Conservation (phyloP, 352 stramenopile species). For the Phytophthora pseudosyringae region DNA sequence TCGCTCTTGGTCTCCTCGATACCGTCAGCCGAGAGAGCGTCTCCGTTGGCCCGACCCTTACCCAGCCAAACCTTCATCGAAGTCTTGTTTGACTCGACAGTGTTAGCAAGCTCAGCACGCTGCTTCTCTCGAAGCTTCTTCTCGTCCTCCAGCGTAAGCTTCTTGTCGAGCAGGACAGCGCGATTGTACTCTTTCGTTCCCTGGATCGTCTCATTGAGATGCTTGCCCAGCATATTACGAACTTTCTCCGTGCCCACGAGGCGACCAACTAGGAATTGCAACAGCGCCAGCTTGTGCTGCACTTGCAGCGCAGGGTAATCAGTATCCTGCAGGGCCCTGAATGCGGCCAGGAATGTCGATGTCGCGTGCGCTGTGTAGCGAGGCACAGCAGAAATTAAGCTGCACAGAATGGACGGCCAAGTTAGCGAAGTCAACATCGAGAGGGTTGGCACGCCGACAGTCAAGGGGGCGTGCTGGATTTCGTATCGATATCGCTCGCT, state of each 20-base stretch:
- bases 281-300: conserved; percentile 70
- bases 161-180: conserved; percentile 64
- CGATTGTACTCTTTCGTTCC: conserved; percentile 82
- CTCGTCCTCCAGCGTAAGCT: conserved; percentile 76
- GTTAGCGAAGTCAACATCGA: conserved; percentile 86
- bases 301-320: conserved; percentile 67
- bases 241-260: conserved; percentile 73
- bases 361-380: conserved; percentile 63
- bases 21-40: conserved; percentile 35
- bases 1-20: conserved; percentile 52
- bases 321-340: conserved; percentile 46
- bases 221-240: conserved; percentile 57
- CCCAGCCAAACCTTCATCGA: conserved; percentile 69
- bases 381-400: conserved; percentile 71
- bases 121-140: conserved; percentile 85
- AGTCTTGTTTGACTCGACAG: conserved; percentile 62
- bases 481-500: conserved; percentile 83
- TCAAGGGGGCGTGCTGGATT: conserved; percentile 79
- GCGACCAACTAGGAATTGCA: conserved; percentile 73
- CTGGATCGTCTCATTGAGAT: conserved; percentile 63
- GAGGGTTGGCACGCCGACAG: conserved; percentile 75
- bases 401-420: conserved; percentile 79
- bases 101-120: conserved; percentile 55
- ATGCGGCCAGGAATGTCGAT: conserved; percentile 47
- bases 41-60: conserved; percentile 32